Conservation (phyloP, 257 asterid species). For the Salvia hispanica region DNA sequence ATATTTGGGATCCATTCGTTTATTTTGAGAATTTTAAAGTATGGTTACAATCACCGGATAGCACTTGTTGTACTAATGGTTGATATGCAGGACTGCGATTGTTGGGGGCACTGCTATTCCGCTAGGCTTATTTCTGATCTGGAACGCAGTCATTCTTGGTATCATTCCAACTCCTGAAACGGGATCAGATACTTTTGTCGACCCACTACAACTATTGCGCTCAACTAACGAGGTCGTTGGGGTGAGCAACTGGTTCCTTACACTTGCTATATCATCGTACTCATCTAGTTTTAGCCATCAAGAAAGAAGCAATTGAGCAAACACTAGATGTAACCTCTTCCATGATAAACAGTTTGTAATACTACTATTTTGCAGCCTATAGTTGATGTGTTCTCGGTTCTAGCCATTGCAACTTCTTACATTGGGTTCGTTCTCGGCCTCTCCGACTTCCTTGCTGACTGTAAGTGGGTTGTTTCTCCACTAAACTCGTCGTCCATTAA, state of each 20-base stretch:
- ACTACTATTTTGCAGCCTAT: constrained; percentile 62
- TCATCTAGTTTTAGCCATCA: neutral
- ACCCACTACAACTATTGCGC: constrained; percentile 73
- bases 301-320: too few relatives aligned
- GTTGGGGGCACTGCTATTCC: constrained; percentile 86
- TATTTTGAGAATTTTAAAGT: neutral
- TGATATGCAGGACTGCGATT: constrained; percentile 72
- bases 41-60: neutral
- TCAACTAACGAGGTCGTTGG: constrained; percentile 74
- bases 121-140: constrained; percentile 74
- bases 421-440: constrained; percentile 88
- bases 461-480: constrained; percentile 47
- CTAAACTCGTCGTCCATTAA: neutral
- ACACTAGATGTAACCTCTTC: too few relatives aligned
- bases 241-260: constrained; percentile 46
- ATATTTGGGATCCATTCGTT: neutral
- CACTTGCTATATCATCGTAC: neutral
- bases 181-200: constrained; percentile 41
- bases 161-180: constrained; percentile 52
- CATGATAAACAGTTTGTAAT: too few relatives aligned
- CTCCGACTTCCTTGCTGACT: constrained; percentile 76
- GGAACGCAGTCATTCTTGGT: constrained; percentile 95
- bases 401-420: constrained; percentile 80
- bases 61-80: constrained; percentile 20
- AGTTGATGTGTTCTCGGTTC: constrained; percentile 78